phyloP scores from a whole-genome alignment of 208 protist genomes.

The Borovskyia barvae region DNA sequence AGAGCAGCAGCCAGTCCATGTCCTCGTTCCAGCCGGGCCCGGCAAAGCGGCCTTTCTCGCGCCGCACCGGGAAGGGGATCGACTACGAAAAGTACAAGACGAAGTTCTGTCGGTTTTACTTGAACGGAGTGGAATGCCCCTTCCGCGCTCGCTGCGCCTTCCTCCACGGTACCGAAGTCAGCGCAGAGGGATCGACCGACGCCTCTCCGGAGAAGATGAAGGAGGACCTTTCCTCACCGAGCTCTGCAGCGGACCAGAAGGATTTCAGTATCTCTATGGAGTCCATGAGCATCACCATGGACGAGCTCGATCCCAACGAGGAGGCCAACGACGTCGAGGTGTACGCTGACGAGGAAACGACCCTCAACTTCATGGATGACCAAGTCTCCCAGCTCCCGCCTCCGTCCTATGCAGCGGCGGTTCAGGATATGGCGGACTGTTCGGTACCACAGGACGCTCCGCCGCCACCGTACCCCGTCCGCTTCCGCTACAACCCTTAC shows the following conservation, averaged over 20 bases:
- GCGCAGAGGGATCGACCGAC: too few relatives aligned
- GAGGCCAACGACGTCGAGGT: slow-evolving; percentile 2
- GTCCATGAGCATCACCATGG: slow-evolving; percentile 8
- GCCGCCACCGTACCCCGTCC: slow-evolving; percentile 52
- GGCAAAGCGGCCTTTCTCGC: neutral
- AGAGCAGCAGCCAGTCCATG: neutral
- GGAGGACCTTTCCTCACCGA: slow-evolving; percentile 15
- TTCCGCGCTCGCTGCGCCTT: slow-evolving; percentile 83
- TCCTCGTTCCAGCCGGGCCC: neutral
- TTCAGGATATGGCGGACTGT: slow-evolving; percentile 18
- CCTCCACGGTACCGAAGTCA: slow-evolving; percentile 53
- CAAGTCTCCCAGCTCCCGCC: slow-evolving; percentile 32
- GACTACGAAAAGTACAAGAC: slow-evolving; percentile 84
- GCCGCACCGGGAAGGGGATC: slow-evolving; percentile 34
- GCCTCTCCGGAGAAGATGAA: slow-evolving; percentile 2
- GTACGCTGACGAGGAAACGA: neutral
- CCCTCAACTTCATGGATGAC: neutral
- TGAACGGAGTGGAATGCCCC: slow-evolving; percentile 54
- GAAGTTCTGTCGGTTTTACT: slow-evolving; percentile 79
- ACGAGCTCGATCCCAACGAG: slow-evolving; percentile 9
- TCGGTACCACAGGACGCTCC: neutral
- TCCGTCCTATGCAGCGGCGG: slow-evolving; percentile 43
- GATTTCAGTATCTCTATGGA: neutral
- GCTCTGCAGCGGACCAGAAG: slow-evolving; percentile 1
- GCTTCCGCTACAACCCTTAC: slow-evolving; percentile 77